These are phyloP conservation scores for Aphanomyces invadans DNA, from an alignment of 352 stramenopile species.

Conservation along the genomic window DNA sequence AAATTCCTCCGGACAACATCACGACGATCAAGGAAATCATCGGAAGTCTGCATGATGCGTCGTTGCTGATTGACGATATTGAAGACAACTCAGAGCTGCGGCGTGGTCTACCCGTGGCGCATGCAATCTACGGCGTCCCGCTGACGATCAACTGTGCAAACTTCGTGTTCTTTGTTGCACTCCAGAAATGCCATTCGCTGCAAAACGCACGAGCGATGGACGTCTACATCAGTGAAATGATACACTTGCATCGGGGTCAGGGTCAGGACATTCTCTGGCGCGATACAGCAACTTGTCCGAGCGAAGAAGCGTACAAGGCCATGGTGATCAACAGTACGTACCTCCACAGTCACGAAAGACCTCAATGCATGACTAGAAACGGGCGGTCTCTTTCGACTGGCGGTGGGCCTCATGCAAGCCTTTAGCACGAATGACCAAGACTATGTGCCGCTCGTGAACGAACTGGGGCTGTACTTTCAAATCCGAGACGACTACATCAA, in stretches of 20 bases:
- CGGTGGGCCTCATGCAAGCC: conserved; percentile 91
- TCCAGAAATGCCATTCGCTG: conserved; percentile 88
- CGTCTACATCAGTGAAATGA: conserved; percentile 92
- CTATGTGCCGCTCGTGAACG: conserved; percentile 88
- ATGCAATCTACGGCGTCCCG: conserved; percentile 94
- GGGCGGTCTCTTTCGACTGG: conserved; percentile 93
- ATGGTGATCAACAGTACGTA: conserved; percentile 93
- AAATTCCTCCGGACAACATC: conserved; percentile 49
- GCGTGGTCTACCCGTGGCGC: conserved; percentile 89
- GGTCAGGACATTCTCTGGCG: conserved; percentile 94
- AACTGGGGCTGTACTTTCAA: conserved; percentile 96
- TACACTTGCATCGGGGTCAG: conserved; percentile 93
- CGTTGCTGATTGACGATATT: conserved; percentile 96
- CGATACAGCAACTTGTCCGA: conserved; percentile 85
- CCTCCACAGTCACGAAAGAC: no score
- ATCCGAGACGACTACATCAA: conserved; percentile 98
- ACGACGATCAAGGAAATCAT: conserved; percentile 90
- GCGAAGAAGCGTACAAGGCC: conserved; percentile 86
- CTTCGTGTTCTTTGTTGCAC: conserved; percentile 96
- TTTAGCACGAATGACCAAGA: conserved; percentile 67
- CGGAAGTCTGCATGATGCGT: conserved; percentile 94
- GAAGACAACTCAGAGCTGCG: conserved; percentile 96
- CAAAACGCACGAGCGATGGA: conserved; percentile 75
- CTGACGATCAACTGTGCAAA: conserved; percentile 98
- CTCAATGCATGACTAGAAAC: conserved; percentile 65